Conservation (phyloP, 2,329 filamentous ascomycete genomes). For the Zymoseptoria ardabiliae region DNA sequence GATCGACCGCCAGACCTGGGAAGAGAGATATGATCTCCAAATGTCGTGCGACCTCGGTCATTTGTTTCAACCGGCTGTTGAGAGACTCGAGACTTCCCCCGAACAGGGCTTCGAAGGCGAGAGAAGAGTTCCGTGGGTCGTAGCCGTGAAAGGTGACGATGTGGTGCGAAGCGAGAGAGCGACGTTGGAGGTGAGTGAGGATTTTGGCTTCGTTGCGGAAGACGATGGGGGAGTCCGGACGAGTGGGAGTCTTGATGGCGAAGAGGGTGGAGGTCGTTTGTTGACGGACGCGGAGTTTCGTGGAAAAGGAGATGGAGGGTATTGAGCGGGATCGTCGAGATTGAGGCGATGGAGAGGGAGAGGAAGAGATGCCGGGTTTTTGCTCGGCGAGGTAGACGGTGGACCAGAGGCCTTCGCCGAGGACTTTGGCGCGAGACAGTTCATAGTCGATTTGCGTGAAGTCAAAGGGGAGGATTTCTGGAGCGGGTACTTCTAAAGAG, state of each 20-base stretch:
- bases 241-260: slow-evolving; percentile 29
- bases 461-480: slow-evolving; percentile 15
- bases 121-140: slow-evolving; percentile 22
- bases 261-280: slow-evolving; percentile 18
- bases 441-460: slow-evolving; percentile 28
- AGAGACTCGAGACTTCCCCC: slow-evolving; percentile 27
- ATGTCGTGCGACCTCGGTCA: slow-evolving; percentile 30
- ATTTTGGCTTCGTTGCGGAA: slow-evolving; percentile 29
- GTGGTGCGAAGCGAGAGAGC: slow-evolving; percentile 16
- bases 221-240: slow-evolving; percentile 27
- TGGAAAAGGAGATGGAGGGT: background rate
- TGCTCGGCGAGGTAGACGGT: slow-evolving; percentile 30
- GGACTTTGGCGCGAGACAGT: slow-evolving; percentile 25
- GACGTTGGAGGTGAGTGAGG: slow-evolving; percentile 25
- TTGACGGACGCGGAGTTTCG: slow-evolving; percentile 11
- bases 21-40: slow-evolving; percentile 32
- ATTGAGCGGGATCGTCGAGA: background rate
- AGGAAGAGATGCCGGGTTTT: slow-evolving; percentile 1
- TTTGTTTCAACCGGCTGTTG: slow-evolving; percentile 21
- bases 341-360: background rate
- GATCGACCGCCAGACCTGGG: slow-evolving; percentile 33
- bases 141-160: slow-evolving; percentile 31
- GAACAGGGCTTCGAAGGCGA: slow-evolving; percentile 30
- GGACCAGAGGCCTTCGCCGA: slow-evolving; percentile 32
- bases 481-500: slow-evolving; percentile 11